Conservation (phyloP, 768 basidiomycete genomes). For the Termitomyces bulborhizus region DNA sequence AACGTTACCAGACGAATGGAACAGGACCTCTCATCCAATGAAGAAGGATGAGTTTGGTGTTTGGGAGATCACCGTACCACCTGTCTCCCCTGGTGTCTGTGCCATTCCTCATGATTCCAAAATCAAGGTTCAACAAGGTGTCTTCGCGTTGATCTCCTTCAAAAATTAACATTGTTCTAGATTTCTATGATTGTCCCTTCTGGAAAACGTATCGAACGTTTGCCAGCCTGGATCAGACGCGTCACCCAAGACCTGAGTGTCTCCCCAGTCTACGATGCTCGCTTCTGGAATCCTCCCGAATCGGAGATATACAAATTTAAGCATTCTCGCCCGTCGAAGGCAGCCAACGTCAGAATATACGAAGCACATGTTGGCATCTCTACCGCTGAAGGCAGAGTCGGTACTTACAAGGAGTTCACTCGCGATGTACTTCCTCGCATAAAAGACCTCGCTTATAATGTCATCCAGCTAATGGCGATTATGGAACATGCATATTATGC, state of each 20-base stretch:
- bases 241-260: slow-evolving; percentile 90
- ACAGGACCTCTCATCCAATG: slow-evolving; percentile 82
- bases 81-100: slow-evolving; percentile 59
- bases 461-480: slow-evolving; percentile 96
- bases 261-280: slow-evolving; percentile 90
- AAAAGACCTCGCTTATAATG: slow-evolving; percentile 89
- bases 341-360: slow-evolving; percentile 74
- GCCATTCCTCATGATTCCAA: slow-evolving; percentile 94
- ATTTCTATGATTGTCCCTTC: slow-evolving; percentile 85
- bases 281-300: slow-evolving; percentile 96
- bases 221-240: slow-evolving; percentile 92
- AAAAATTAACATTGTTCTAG: slow-evolving; percentile 32
- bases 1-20: slow-evolving; percentile 69
- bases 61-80: slow-evolving; percentile 79
- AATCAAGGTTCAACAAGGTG: slow-evolving; percentile 62
- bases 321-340: slow-evolving; percentile 62
- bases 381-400: slow-evolving; percentile 79
- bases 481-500: slow-evolving; percentile 99
- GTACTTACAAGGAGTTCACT: slow-evolving; percentile 96
- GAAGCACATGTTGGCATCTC: slow-evolving; percentile 99
- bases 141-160: slow-evolving; percentile 1
- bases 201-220: slow-evolving; percentile 79
- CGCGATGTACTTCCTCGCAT: slow-evolving; percentile 80
- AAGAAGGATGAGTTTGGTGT: slow-evolving; percentile 78
- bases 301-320: slow-evolving; percentile 76